Evolutionary conservation across 2,329 filamentous ascomycete genomes (phyloP).

Genomic region (Calonectria naviculata): DNA sequence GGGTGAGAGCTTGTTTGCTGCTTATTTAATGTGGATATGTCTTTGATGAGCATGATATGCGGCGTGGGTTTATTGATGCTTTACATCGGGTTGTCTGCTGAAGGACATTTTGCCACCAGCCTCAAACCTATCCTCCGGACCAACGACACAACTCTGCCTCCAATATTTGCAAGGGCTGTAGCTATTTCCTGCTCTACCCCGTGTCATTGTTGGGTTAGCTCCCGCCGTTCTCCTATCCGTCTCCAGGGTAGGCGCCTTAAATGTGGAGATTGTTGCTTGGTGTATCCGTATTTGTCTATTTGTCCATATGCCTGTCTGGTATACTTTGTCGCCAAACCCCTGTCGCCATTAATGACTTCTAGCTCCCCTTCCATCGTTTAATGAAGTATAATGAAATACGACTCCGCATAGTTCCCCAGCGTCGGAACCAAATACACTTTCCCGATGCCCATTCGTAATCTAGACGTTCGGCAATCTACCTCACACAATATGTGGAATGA

Average conservation of each 20-base stretch:
- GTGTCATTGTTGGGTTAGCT: background rate
- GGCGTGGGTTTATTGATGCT: background rate
- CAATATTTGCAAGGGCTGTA: too few species aligned
- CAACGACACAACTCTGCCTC: background rate
- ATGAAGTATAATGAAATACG: background rate
- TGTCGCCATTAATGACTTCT: background rate
- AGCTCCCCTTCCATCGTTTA: background rate
- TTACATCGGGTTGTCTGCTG: background rate
- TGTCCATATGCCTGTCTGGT: background rate
- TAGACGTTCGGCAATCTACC: background rate
- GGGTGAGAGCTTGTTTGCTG: background rate
- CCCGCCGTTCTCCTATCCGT: background rate
- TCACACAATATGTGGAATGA: background rate
- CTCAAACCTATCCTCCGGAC: too few species aligned
- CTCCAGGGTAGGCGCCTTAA: constrained; percentile 1
- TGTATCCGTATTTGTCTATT: background rate
- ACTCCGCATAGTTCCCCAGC: background rate
- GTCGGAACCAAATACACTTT: background rate
- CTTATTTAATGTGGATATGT: constrained; percentile 14
- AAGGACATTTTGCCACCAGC: too few species aligned
- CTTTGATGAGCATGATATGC: background rate
- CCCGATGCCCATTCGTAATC: background rate
- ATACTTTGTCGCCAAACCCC: background rate
- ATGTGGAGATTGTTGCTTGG: background rate
- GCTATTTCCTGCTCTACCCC: background rate